Conservation (phyloP, 2,329 filamentous ascomycete species). For the Aureobasidium sp. region DNA sequence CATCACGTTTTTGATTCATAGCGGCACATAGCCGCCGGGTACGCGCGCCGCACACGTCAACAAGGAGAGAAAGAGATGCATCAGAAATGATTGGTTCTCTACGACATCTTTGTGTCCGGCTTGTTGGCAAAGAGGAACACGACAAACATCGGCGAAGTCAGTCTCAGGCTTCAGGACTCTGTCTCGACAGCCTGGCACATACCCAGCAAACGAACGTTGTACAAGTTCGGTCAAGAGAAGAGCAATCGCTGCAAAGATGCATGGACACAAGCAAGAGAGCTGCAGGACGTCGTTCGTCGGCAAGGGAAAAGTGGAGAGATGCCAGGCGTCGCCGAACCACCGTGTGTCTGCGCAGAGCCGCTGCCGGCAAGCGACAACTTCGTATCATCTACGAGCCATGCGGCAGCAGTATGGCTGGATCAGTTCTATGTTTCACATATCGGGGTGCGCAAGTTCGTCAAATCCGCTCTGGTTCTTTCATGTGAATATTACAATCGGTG, state of each 20-base stretch:
- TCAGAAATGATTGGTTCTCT: not conserved
- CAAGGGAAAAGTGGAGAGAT: not conserved
- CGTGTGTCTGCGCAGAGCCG: not conserved
- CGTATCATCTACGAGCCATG: not conserved
- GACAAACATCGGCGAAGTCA: not conserved
- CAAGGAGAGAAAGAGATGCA: not conserved
- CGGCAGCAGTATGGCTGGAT: not conserved
- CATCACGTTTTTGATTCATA: not conserved
- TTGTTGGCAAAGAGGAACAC: not conserved
- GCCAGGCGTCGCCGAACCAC: not conserved
- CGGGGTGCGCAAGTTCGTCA: not conserved
- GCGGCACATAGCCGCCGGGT: not conserved
- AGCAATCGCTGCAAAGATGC: not conserved
- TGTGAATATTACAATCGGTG: slow-evolving; percentile 3
- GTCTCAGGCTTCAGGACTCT: not conserved
- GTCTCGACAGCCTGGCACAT: not conserved
- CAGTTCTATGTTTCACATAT: not conserved
- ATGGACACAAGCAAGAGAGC: not conserved
- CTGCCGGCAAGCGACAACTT: not conserved
- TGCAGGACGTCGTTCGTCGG: not conserved
- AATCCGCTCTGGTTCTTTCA: not conserved
- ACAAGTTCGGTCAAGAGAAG: too few species aligned
- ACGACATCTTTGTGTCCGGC: not conserved
- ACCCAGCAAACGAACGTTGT: not conserved
- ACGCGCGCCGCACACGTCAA: not conserved